phyloP scores from a whole-genome alignment of 1,284 basidiomycete genomes.

The Irpex sp. region DNA sequence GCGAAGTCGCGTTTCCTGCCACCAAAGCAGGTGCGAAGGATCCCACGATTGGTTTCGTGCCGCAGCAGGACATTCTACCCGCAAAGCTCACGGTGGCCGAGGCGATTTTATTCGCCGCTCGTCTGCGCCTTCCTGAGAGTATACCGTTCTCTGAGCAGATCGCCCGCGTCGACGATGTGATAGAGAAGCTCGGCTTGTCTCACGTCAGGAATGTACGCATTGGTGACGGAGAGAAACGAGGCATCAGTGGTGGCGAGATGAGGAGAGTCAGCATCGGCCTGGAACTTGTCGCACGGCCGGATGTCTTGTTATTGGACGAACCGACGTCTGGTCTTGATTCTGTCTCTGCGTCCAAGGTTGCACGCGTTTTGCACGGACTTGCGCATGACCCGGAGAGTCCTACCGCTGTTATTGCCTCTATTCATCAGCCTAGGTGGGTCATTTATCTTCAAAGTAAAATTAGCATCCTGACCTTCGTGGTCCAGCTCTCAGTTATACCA shows the following conservation, averaged over 20 bases:
- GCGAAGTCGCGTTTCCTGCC: slow-evolving; percentile 57
- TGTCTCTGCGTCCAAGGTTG: slow-evolving; percentile 79
- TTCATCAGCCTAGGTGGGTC: slow-evolving; percentile 77
- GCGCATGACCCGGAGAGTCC: slow-evolving; percentile 66
- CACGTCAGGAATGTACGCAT: slow-evolving; percentile 73
- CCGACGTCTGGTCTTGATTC: slow-evolving; percentile 84
- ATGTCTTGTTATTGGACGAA: slow-evolving; percentile 81
- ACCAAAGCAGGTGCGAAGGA: slow-evolving; percentile 18
- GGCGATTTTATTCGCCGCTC: slow-evolving; percentile 80
- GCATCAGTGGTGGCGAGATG: slow-evolving; percentile 87
- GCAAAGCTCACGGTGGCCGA: slow-evolving; percentile 80
- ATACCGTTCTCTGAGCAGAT: slow-evolving; percentile 65
- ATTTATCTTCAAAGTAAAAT: slow-evolving; percentile 10
- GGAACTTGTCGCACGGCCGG: slow-evolving; percentile 77
- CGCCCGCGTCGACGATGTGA: slow-evolving; percentile 64
- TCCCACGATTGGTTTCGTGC: slow-evolving; percentile 76
- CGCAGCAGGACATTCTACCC: slow-evolving; percentile 82
- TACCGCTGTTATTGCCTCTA: slow-evolving; percentile 81
- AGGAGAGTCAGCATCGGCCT: slow-evolving; percentile 82
- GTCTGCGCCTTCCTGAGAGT: slow-evolving; percentile 78
- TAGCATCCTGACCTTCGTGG: not conserved
- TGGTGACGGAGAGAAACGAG: slow-evolving; percentile 74
- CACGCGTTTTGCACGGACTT: slow-evolving; percentile 71
- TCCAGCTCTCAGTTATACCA: slow-evolving; percentile 78
- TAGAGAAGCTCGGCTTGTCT: slow-evolving; percentile 74